Evolutionary conservation across 2,329 filamentous ascomycete genomes (phyloP).

Genomic region (Fusarium coffeatum): DNA sequence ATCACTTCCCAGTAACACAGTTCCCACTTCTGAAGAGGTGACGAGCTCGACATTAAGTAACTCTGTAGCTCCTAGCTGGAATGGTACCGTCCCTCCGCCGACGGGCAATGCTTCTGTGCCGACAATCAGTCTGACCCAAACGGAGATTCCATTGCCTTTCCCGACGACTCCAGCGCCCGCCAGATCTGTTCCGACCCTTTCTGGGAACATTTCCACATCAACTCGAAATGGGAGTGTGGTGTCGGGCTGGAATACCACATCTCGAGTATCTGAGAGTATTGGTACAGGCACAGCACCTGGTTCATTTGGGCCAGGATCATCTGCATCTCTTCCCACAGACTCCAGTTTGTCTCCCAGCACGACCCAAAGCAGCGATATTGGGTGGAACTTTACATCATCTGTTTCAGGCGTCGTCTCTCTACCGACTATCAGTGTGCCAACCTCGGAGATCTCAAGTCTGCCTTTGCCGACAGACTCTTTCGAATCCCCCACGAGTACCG

Average conservation of each 20-base stretch:
- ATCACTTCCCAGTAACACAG: background rate
- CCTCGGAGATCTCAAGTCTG: constrained; percentile 10
- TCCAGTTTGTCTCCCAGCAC: background rate
- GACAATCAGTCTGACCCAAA: background rate
- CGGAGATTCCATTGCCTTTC: background rate
- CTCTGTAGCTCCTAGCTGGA: background rate
- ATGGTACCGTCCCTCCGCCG: constrained; percentile 1
- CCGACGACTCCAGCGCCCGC: background rate
- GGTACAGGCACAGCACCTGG: background rate
- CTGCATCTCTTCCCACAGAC: background rate
- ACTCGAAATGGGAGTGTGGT: background rate
- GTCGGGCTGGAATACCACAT: constrained; percentile 8
- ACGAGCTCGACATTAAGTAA: background rate
- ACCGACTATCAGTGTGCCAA: constrained; percentile 21
- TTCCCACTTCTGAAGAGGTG: background rate
- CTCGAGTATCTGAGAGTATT: background rate
- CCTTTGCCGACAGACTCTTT: constrained; percentile 7
- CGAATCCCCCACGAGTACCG: background rate
- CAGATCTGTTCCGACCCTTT: background rate
- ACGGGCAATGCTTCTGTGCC: constrained; percentile 1
- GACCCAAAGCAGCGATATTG: background rate
- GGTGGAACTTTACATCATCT: constrained; percentile 15
- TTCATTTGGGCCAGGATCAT: background rate
- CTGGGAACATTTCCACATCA: background rate
- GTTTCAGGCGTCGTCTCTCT: constrained; percentile 14